Evolutionary conservation across 2,329 filamentous ascomycete genomes (phyloP), one percentile per base, ranked within the genome.

Genomic region (Dothiorella sarmentorum): DNA sequence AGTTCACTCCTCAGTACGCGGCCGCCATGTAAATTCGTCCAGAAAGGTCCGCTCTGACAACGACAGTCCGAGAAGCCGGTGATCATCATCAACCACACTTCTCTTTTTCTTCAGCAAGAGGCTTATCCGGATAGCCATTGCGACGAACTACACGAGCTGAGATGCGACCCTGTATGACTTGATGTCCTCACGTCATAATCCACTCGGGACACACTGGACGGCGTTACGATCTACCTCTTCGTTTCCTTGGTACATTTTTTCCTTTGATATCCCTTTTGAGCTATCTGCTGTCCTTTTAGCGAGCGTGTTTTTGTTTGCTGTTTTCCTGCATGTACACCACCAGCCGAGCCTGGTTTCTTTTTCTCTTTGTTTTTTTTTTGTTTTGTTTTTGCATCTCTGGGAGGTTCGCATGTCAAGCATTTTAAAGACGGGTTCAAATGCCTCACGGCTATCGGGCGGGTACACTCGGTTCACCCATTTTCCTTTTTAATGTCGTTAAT

Each of bases 11-110:
- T 67, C 81, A 82, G 64, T 86, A 85, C 70, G 83, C 83, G 63
- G 87, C 90, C 63, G 91, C 88, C 65, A 96, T 96, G 80, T 97
- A 89, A 89, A 81, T 83, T 84, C 76, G 81, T 84, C 69, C 75
- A 71, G 70, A 76, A 59, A 63, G 73, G 71, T 69, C 57, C 37
- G 76, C 69, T 76, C 51, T 38, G 44, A 40, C 53, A 47, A 55
- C 38, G 42, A 64, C 59, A 52, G 61, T 58, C 33, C 58, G 60
- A 17, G 31, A 33, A 61, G 64, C 68, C 66, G 72, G 68, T 71
- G 75, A 76, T 71, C 69, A 26, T 53, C 35, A 37, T 33, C 35
- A 20, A 53, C 24, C 17, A 53, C 37, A n/a, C n/a, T 11, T 26
- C 40, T 17, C 18, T 26, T 26, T 42, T 17, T 18, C 49, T 37